phyloP scores from a whole-genome alignment of 768 basidiomycete species.

The Boletus rubropictus region DNA sequence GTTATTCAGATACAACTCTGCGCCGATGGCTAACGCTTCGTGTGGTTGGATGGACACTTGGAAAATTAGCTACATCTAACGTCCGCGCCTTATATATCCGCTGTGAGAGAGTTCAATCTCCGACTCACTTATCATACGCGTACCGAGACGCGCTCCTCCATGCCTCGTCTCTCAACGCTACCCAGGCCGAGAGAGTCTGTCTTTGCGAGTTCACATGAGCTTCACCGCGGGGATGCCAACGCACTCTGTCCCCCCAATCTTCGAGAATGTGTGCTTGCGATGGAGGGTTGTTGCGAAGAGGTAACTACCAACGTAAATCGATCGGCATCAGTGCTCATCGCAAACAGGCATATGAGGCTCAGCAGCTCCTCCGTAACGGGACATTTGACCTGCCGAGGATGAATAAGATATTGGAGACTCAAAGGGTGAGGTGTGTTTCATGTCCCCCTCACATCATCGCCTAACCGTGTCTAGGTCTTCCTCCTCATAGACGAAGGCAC shows the following conservation, averaged over 20 bases:
- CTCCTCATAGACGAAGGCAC: conserved; percentile 68
- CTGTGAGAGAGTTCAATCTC: conserved; percentile 22
- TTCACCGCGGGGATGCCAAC: conserved; percentile 58
- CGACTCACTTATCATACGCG: conserved; percentile 15
- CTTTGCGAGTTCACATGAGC: conserved; percentile 60
- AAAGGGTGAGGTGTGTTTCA: conserved; percentile 43
- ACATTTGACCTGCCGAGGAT: conserved; percentile 70
- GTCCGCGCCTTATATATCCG: conserved; percentile 26
- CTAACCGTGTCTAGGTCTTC: conserved; percentile 51
- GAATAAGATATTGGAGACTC: conserved; percentile 58
- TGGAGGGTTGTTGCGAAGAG: conserved; percentile 82
- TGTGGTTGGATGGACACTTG: conserved; percentile 64
- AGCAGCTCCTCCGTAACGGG: conserved; percentile 61
- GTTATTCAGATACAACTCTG: conserved; percentile 45
- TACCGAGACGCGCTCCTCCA: conserved; percentile 19
- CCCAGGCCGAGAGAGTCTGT: conserved; percentile 56
- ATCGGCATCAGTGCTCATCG: conserved; percentile 1
- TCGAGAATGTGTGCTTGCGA: conserved; percentile 67
- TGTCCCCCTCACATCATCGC: neutral
- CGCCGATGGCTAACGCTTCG: conserved; percentile 56
- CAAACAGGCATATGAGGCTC: conserved; percentile 58
- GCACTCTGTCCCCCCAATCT: conserved; percentile 66
- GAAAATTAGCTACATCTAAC: conserved; percentile 20
- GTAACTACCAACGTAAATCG: conserved; percentile 29
- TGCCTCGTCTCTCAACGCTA: conserved; percentile 47